These are phyloP conservation scores for Gloeophyllum trabeum DNA, from an alignment of 768 basidiomycete genomes.

Conservation along the genomic window DNA sequence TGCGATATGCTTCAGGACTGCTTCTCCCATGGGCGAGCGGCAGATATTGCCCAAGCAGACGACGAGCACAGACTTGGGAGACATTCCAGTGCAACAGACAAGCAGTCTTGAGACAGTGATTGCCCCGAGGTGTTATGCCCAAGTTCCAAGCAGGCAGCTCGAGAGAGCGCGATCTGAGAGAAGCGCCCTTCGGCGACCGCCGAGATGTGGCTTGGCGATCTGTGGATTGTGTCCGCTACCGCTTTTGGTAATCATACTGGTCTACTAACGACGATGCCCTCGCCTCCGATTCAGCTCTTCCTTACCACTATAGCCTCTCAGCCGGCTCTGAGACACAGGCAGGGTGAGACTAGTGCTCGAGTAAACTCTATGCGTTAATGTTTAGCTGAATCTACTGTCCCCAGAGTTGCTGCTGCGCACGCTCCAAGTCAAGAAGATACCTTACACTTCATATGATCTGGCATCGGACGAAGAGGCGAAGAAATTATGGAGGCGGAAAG, in stretches of 20 bases:
- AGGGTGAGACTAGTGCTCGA: constrained; percentile 34
- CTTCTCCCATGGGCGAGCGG: constrained; percentile 89
- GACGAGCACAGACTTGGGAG: constrained; percentile 39
- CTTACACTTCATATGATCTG: constrained; percentile 73
- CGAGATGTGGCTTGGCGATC: not conserved
- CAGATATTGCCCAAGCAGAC: constrained; percentile 84
- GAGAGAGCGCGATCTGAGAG: not conserved
- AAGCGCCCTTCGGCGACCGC: not conserved
- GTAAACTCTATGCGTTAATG: not conserved
- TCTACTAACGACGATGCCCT: constrained; percentile 40
- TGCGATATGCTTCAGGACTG: constrained; percentile 64
- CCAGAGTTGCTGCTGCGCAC: constrained; percentile 75
- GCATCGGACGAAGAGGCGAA: constrained; percentile 80
- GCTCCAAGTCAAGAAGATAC: constrained; percentile 78
- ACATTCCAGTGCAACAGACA: too few species aligned
- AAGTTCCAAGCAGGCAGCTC: too few species aligned
- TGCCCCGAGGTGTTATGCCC: too few species aligned
- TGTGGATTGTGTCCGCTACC: not conserved
- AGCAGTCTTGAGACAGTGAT: too few species aligned
- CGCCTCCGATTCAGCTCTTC: constrained; percentile 78
- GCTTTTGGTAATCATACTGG: not conserved
- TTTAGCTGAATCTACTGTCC: not conserved
- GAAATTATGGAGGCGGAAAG: constrained; percentile 70
- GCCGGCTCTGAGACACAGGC: constrained; percentile 63
- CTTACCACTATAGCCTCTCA: constrained; percentile 86